These are phyloP conservation scores for Eutrema japonicum DNA, from an alignment of 345 rosid genomes.

Conservation along the genomic window DNA sequence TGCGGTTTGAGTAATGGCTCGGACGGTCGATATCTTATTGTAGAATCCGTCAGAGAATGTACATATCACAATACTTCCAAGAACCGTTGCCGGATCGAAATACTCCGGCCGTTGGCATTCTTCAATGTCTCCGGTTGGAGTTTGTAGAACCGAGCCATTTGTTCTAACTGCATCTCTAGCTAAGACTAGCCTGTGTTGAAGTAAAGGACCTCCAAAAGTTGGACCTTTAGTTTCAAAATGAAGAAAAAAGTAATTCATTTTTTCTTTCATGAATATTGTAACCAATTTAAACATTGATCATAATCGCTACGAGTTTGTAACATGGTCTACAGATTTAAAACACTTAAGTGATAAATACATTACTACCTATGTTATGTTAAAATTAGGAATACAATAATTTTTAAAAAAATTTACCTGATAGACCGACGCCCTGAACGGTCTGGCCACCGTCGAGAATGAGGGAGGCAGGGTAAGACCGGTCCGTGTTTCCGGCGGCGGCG, in stretches of 20 bases:
- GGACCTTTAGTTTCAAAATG: constrained; percentile 52
- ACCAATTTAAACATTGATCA: not conserved
- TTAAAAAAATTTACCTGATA: too few species aligned
- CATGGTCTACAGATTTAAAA: not conserved
- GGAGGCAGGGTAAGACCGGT: constrained; percentile 62
- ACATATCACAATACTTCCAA: constrained; percentile 67
- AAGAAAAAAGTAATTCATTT: not conserved
- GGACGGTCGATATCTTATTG: constrained; percentile 59
- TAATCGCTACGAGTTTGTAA: not conserved
- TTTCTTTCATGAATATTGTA: not conserved
- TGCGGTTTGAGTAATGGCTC: constrained; percentile 65
- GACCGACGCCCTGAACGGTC: constrained; percentile 62
- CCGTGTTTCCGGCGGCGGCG: constrained; percentile 63
- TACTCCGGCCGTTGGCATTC: constrained; percentile 80
- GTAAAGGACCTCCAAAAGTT: constrained; percentile 54
- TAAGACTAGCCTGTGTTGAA: constrained; percentile 57
- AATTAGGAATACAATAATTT: not conserved
- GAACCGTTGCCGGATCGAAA: constrained; percentile 55
- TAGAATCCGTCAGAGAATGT: constrained; percentile 76
- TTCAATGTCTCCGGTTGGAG: constrained; percentile 51
- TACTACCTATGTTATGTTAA: not conserved
- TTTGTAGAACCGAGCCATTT: constrained; percentile 56
- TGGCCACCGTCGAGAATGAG: constrained; percentile 68
- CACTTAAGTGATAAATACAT: not conserved
- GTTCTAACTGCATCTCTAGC: constrained; percentile 64